A percentile compares a stretch with the other conserved stretches of the same genome.
phyloP scores from a whole-genome alignment of 2,329 filamentous ascomycete species.

The Periconia macrospinosa region DNA sequence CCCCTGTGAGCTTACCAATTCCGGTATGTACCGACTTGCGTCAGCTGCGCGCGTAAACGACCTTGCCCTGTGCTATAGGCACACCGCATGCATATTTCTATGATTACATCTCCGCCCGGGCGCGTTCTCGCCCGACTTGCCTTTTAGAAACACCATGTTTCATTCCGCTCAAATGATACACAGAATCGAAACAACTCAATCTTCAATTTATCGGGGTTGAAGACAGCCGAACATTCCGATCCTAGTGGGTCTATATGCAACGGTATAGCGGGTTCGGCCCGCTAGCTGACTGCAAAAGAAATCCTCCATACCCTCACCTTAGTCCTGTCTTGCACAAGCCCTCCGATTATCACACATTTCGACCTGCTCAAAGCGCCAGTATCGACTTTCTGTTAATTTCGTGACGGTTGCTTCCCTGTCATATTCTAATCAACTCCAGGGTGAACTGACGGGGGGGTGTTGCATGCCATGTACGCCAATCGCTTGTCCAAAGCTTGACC shows the following conservation, averaged over 20 bases:
- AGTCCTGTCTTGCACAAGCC: neutral
- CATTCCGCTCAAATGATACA: neutral
- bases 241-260: neutral
- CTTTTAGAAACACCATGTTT: neutral
- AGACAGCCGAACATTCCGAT: neutral
- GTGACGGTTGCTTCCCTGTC: neutral
- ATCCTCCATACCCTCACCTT: neutral
- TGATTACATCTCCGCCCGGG: no score
- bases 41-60: neutral
- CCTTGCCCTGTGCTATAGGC: neutral
- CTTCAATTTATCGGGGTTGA: neutral
- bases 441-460: neutral
- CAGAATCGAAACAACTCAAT: neutral
- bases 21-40: no score
- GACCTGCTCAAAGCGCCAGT: neutral
- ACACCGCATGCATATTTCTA: neutral
- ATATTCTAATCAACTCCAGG: neutral
- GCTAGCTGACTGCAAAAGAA: neutral
- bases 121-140: neutral
- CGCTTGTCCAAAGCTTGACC: conserved; percentile 10
- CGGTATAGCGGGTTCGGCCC: neutral
- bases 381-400: neutral
- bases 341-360: neutral
- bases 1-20: no score
- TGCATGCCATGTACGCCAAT: conserved; percentile 4